Evolutionary conservation across 345 rosid genomes (phyloP), one percentile per base, ranked within the genome.

Genomic region (Murraya paniculata): DNA sequence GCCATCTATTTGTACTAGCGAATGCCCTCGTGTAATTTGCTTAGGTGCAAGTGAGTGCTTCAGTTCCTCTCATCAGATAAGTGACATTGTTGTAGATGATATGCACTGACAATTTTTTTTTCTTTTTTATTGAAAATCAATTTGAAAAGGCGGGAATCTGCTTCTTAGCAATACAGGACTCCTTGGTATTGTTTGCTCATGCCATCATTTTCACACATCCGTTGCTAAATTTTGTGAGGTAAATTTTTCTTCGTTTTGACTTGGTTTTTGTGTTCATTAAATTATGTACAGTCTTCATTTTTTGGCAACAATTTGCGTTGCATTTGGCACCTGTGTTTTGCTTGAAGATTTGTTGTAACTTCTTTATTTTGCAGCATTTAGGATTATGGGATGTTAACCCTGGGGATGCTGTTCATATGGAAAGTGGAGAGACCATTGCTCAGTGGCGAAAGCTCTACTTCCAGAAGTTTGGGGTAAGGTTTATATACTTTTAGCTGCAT

Each of bases 181-280:
- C 36, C 65, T 84, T 41, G 87, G 85, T 41, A 77, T 87, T 73
- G 76, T 87, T n/a, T 89, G 90, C 77, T 78, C 88, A 4, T 89
- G 90, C 78, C 92, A 89, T 67, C 78, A 64, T 55, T 85, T 73
- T 73, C 88, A 86, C 77, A 84, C 84, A 81, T 89, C 92, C 48
- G 86, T 86, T 59, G 82, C 90, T 9, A 83, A 77, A 64, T 89
- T 89, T 81, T 87, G 88, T 56, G 84, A 89, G 90, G 92, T 89
- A 86, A 71, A 50, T 82, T 81, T 45, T 74, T 25, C 66, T 39
- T 76, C 35, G 48, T 21, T 35, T 68, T 68, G 67, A 64, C 45
- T 64, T 31, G 36, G 16, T 7, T 80, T 68, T 58, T 30, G 35
- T 68, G 59, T 56, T 74, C 45, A 7, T 60, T 11, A 27, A 21